These are phyloP conservation scores for Pseudogymnoascus sp. DNA, from an alignment of 2,329 filamentous ascomycete genomes.

Conservation along the genomic window DNA sequence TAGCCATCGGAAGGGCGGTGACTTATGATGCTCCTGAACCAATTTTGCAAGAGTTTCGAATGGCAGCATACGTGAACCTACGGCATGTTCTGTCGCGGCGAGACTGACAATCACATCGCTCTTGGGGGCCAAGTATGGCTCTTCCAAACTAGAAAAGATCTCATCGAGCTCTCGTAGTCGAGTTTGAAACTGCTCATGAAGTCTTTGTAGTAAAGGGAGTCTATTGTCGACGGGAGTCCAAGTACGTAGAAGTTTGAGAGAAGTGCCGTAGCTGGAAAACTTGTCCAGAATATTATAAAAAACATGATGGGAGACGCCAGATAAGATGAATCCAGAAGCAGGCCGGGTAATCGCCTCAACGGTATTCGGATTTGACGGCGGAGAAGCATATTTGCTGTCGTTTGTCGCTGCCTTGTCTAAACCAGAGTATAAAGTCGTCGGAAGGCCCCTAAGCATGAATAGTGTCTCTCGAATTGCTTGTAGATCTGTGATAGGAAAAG, in stretches of 20 bases:
- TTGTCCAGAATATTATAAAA: conserved; percentile 34
- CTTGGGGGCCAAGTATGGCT: conserved; percentile 48
- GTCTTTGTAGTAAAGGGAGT: conserved; percentile 26
- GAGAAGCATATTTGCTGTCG: conserved; percentile 16
- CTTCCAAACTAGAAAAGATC: conserved; percentile 53
- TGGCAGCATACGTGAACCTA: conserved; percentile 51
- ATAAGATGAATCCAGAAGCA: conserved; percentile 26
- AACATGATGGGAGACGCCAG: conserved; percentile 30
- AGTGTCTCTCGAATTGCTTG: conserved; percentile 70
- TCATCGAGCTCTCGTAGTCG: conserved; percentile 52
- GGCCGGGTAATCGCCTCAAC: conserved; percentile 29
- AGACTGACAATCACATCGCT: conserved; percentile 59
- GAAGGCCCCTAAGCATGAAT: conserved; percentile 77
- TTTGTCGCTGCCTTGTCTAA: not conserved
- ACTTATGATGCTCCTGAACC: conserved; percentile 18
- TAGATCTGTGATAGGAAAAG: conserved; percentile 45
- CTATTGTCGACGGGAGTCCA: conserved; percentile 36
- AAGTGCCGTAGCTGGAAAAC: conserved; percentile 43
- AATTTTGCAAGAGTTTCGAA: conserved; percentile 48
- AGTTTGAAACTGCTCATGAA: conserved; percentile 28
- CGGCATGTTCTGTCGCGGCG: conserved; percentile 51
- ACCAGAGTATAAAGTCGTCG: conserved; percentile 60
- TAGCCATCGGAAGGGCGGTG: conserved; percentile 60
- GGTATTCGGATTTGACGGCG: conserved; percentile 29
- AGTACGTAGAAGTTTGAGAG: conserved; percentile 40